Conservation (phyloP, 2,329 filamentous ascomycete genomes). For the Coniochaeta hoffmannii region DNA sequence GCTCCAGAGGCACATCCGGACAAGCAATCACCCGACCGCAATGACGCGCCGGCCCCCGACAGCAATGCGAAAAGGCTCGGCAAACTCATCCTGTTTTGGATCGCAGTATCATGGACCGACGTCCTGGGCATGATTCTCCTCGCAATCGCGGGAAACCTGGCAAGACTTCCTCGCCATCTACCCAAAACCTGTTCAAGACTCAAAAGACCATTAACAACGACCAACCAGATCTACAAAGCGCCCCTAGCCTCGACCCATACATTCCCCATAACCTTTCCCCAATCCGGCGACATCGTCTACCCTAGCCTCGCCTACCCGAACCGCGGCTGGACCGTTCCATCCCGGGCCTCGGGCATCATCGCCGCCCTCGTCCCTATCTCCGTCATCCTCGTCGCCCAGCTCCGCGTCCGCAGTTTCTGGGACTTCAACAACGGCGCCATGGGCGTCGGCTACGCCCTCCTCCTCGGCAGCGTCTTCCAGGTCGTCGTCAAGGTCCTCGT, state of each 20-base stretch:
- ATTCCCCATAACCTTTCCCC: slow-evolving; percentile 52
- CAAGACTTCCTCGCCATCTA: slow-evolving; percentile 9
- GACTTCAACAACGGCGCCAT: slow-evolving; percentile 64
- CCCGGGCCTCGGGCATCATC: slow-evolving; percentile 50
- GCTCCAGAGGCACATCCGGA: neutral
- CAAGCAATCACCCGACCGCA: neutral
- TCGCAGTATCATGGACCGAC: slow-evolving; percentile 51
- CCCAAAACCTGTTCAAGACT: neutral
- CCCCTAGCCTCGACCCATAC: slow-evolving; percentile 48
- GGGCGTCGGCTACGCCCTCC: slow-evolving; percentile 62
- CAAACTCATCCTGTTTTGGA: slow-evolving; percentile 36
- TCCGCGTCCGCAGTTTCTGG: slow-evolving; percentile 62
- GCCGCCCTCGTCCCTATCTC: slow-evolving; percentile 53
- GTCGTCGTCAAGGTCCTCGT: slow-evolving; percentile 72
- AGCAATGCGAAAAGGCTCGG: neutral
- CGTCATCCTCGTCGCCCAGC: slow-evolving; percentile 58
- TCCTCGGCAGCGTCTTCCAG: slow-evolving; percentile 67
- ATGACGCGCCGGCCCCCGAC: neutral
- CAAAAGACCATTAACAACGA: neutral
- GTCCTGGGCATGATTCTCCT: slow-evolving; percentile 50
- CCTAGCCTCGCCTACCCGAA: slow-evolving; percentile 58
- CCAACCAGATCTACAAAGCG: slow-evolving; percentile 40
- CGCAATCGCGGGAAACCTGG: slow-evolving; percentile 31
- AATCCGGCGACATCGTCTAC: slow-evolving; percentile 54
- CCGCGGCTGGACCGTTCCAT: slow-evolving; percentile 54